Base-by-base conservation (phyloP, 202 grass and related monocot genomes). In the Digitaria exilis region DNA sequence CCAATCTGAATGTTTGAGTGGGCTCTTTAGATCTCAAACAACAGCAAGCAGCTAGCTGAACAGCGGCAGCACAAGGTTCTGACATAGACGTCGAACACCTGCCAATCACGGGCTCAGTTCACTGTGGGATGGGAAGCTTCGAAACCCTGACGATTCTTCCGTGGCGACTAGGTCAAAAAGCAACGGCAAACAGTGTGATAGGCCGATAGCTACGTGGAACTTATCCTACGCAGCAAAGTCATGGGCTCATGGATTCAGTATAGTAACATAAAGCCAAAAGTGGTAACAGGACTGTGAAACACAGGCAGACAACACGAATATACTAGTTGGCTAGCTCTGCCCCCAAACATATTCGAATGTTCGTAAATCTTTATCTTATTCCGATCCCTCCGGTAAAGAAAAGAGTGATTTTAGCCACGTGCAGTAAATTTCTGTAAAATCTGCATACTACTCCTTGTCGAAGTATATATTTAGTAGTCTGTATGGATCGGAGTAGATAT, bases 131-230 rank as follows among this genome's bases (percentile, higher is more conserved):
- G n/a, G 9, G 69, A 82, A 22, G 37, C 48, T 57, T 66, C 21
- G 55, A 45, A 56, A 73, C 32, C 9, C 73, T 13, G 48, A 56
- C 35, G 37, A 66, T 21, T 72, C 25, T 21, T 30, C 19, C 17
- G 1, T 41, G 18, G 52, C 17, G 57, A 62, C 66, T n/a, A 56
- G 18, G 76, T 64, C 83, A 79, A 73, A 79, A 64, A 54, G 24
- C 32, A 32, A 50, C 29, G 18, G 29, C 30, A 12, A 79, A 73
- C 16, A 21, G 58, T 66, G 34, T n/a, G n/a, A n/a, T n/a, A n/a
- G n/a, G n/a, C n/a, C 44, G 77, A 80, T 80, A 45, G 84, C 69
- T 66, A 66, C 28, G 76, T 86, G 37, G 21, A 45, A 44, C 68
- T 31, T 80, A 63, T 83, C 57, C 56, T 14, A 86, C 13, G 25